Evolutionary conservation across 139 green algal genomes (phyloP).

Genomic region (Chlamydomonas sp.): DNA sequence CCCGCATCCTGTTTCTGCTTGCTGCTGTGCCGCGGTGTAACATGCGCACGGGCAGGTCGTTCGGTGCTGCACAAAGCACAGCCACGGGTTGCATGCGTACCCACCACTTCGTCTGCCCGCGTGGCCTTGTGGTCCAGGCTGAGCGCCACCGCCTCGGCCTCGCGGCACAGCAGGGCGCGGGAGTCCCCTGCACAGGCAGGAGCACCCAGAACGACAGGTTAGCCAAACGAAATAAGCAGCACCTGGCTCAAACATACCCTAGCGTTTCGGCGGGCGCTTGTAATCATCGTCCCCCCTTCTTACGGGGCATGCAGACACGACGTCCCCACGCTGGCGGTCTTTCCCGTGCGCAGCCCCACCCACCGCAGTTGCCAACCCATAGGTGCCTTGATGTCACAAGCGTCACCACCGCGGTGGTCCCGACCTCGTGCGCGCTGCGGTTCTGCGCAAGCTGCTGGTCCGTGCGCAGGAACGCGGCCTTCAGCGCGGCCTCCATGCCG

Average conservation of each 20-base stretch:
- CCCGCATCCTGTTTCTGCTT: neutral
- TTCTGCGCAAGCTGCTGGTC: slow-evolving; percentile 29
- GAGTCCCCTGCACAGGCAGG: slow-evolving; percentile 73
- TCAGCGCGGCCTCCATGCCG: slow-evolving; percentile 35
- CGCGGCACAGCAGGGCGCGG: slow-evolving; percentile 78
- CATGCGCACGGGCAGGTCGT: neutral
- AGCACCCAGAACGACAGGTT: neutral
- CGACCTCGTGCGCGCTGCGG: slow-evolving; percentile 60
- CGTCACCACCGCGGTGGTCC: slow-evolving; percentile 88
- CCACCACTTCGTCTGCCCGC: slow-evolving; percentile 71
- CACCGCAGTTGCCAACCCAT: slow-evolving; percentile 86
- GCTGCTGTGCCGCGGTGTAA: neutral
- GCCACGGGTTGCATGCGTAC: neutral
- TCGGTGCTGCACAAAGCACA: neutral
- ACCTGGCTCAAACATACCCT: too few relatives aligned
- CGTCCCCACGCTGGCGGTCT: neutral
- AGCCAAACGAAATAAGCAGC: too few relatives aligned
- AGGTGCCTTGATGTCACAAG: slow-evolving; percentile 73
- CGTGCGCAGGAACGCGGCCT: slow-evolving; percentile 27
- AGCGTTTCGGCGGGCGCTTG: too few relatives aligned
- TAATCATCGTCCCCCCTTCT: too few relatives aligned
- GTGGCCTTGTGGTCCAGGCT: slow-evolving; percentile 83
- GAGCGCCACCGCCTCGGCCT: slow-evolving; percentile 63
- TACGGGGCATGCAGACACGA: too few relatives aligned
- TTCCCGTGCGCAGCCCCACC: neutral